phyloP scores from a whole-genome alignment of 305 asterid species.

The Ajuga reptans region DNA sequence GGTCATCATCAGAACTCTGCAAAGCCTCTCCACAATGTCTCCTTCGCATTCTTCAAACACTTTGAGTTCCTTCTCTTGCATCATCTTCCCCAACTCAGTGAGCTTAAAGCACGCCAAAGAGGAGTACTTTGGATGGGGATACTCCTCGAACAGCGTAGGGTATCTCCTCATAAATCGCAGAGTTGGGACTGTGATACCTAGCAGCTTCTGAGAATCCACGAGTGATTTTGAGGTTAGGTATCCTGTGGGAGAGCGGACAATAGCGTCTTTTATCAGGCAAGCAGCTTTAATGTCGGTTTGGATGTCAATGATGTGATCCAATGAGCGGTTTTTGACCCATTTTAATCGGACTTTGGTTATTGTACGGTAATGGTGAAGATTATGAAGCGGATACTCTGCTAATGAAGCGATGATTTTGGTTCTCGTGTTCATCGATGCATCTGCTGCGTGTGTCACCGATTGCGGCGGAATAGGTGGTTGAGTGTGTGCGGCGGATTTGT shows the following conservation, averaged over 20 bases:
- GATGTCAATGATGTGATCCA: conserved; percentile 74
- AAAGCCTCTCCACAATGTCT: conserved; percentile 62
- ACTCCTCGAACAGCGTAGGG: conserved; percentile 84
- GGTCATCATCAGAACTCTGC: conserved; percentile 74
- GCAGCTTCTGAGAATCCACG: conserved; percentile 56
- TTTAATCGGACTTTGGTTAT: conserved; percentile 67
- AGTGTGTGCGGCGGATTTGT: neutral
- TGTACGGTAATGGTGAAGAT: conserved; percentile 41
- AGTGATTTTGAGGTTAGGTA: conserved; percentile 60
- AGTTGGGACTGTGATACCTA: conserved; percentile 76
- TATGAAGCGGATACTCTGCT: conserved; percentile 19
- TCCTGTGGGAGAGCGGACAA: conserved; percentile 51
- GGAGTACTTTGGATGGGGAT: conserved; percentile 78
- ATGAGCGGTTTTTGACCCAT: conserved; percentile 80
- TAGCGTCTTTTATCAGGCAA: conserved; percentile 69
- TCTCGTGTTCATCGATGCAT: conserved; percentile 23
- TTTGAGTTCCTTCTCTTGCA: conserved; percentile 54
- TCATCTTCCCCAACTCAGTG: conserved; percentile 48
- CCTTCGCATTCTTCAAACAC: conserved; percentile 38
- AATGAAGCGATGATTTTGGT: neutral
- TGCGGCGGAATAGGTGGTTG: neutral
- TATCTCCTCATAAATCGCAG: conserved; percentile 69
- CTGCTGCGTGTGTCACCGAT: neutral
- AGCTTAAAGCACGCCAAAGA: conserved; percentile 68
- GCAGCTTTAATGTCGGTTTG: conserved; percentile 90